Evolutionary conservation across 257 asterid species (phyloP).

Genomic region (Scutellaria baicalensis): DNA sequence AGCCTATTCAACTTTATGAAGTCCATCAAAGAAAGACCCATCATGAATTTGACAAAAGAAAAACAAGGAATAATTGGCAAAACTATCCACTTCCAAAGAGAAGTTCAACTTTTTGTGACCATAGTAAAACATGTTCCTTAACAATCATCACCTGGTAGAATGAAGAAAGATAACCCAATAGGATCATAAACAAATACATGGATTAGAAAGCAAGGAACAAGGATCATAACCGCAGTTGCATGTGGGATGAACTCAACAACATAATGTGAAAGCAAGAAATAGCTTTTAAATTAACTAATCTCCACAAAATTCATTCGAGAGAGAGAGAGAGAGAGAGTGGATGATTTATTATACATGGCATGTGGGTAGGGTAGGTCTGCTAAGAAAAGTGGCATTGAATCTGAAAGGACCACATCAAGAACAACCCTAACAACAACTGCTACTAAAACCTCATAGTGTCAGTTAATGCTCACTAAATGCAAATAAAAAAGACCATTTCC

Average conservation of each 20-base stretch:
- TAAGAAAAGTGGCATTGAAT: slow-evolving; percentile 23
- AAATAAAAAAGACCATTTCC: slow-evolving; percentile 11
- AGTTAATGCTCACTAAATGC: slow-evolving; percentile 22
- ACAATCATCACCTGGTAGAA: background rate
- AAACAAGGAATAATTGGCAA: background rate
- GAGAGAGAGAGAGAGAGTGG: background rate
- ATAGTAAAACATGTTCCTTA: background rate
- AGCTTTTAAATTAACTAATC: background rate
- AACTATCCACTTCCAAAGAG: background rate
- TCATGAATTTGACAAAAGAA: background rate
- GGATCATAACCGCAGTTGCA: slow-evolving; percentile 27
- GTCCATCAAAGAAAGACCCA: background rate
- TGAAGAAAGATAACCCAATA: background rate
- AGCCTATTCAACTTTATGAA: slow-evolving; percentile 1
- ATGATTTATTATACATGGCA: background rate
- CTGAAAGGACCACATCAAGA: slow-evolving; percentile 40
- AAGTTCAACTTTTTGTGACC: background rate
- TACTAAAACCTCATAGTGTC: slow-evolving; percentile 23
- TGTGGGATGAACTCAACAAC: slow-evolving; percentile 21
- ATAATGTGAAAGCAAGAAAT: background rate
- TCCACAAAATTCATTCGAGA: background rate
- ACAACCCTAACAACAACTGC: slow-evolving; percentile 20
- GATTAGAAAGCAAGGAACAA: slow-evolving; percentile 13
- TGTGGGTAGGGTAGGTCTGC: slow-evolving; percentile 45
- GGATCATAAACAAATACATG: slow-evolving; percentile 5